Evolutionary conservation across 108 stramenopile genomes (phyloP), one percentile per base, ranked within the genome.

Genomic region (Aurantiochytrium sp.): DNA sequence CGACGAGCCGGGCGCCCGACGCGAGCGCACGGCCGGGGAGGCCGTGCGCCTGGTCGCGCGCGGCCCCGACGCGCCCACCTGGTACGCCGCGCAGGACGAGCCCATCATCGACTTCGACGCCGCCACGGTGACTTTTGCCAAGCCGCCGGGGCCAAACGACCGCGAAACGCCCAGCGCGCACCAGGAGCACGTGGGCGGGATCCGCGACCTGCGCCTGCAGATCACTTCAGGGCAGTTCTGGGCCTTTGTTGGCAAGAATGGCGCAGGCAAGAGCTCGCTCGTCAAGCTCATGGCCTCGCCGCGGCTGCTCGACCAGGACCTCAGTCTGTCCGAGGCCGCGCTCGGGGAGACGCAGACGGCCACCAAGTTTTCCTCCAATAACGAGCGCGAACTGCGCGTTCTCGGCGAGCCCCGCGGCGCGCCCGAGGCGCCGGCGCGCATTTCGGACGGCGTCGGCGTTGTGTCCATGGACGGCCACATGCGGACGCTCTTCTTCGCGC

Each of bases 191-290:
- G 39, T 81, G 4, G 73, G 73, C 39, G 73, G 73, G 10, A 41
- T 81, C 32, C 73, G 73, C 39, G 45, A 81, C 24, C 32, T 81
- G 30, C 27, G 42, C 73, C n/a, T 81, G n/a, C 27, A 5, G 6
- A 48, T 81, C 45, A 5, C 6, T 6, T 30, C 39, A 22, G 73
- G 73, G 0, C 21, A 81, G 73, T 41, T 81, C 27, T 81, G 73
- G 73, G 45, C 73, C 73, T 81, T 81, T 81, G 39, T 41, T 24
- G 73, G 73, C 2, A 48, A 41, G 42, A 81, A 81, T 24, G 73
- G 73, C 45, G 73, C 73, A 12, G 73, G 73, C n/a, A 81, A 81
- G 45, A 81, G 42, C 45, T 48, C 45, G 21, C 24, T 81, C 10
- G 73, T 41, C 30, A 41, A 48, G 39, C 39, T 81, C 42, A 48